Conservation (phyloP, 345 rosid genomes). For the Triadica sebifera region DNA sequence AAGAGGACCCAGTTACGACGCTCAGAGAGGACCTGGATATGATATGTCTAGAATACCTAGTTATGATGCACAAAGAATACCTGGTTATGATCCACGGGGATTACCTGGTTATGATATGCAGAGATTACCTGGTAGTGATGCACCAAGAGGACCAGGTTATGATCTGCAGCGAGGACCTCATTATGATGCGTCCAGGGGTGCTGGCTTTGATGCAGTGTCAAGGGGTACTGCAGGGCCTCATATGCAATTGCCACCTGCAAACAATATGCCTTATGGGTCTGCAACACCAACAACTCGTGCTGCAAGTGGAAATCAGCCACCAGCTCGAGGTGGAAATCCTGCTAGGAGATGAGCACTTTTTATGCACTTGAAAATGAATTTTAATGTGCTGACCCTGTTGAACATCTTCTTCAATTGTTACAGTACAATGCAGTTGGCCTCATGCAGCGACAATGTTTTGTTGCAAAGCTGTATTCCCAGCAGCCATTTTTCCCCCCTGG, state of each 20-base stretch:
- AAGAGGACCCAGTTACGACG: slow-evolving; percentile 19
- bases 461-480: neutral
- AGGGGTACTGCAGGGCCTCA: slow-evolving; percentile 41
- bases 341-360: slow-evolving; percentile 44
- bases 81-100: slow-evolving; percentile 24
- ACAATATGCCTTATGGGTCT: slow-evolving; percentile 48
- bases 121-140: slow-evolving; percentile 28
- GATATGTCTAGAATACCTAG: slow-evolving; percentile 16
- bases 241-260: slow-evolving; percentile 38
- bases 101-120: slow-evolving; percentile 16
- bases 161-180: slow-evolving; percentile 23
- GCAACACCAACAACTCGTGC: slow-evolving; percentile 55
- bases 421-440: neutral
- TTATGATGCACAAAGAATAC: slow-evolving; percentile 13
- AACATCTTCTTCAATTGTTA: neutral
- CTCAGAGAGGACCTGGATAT: slow-evolving; percentile 18
- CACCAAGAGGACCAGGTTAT: slow-evolving; percentile 25
- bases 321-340: slow-evolving; percentile 55
- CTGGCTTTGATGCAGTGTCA: slow-evolving; percentile 40
- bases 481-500: too few species aligned
- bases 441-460: neutral
- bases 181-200: slow-evolving; percentile 29
- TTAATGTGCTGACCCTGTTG: neutral
- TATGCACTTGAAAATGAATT: neutral
- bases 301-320: slow-evolving; percentile 40